phyloP scores from a whole-genome alignment of 2,329 filamentous ascomycete species.

The Trichoderma atrobrunneum region DNA sequence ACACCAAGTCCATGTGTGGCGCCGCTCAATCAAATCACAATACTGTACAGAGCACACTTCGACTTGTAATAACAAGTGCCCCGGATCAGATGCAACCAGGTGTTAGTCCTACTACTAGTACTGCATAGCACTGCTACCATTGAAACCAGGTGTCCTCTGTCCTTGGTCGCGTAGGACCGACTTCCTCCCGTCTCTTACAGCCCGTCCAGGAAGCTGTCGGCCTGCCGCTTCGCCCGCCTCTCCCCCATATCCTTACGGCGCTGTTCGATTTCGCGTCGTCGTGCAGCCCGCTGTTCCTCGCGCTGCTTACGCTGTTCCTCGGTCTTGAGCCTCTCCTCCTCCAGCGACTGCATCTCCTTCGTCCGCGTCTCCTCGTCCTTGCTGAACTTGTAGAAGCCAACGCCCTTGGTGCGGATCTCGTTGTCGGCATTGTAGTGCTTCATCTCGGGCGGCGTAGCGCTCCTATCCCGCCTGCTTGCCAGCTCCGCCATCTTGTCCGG shows the following conservation, averaged over 20 bases:
- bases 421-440: slow-evolving; percentile 81
- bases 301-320: slow-evolving; percentile 58
- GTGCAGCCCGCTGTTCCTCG: slow-evolving; percentile 55
- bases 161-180: background rate
- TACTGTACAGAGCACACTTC: background rate
- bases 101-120: background rate
- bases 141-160: background rate
- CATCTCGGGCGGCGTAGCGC: slow-evolving; percentile 74
- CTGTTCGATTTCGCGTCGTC: slow-evolving; percentile 62
- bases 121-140: background rate
- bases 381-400: slow-evolving; percentile 88
- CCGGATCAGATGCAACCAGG: background rate
- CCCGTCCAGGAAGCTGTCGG: slow-evolving; percentile 68
- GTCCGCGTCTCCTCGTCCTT: slow-evolving; percentile 64
- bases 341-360: slow-evolving; percentile 72
- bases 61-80: background rate
- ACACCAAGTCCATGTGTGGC: background rate
- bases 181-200: slow-evolving; percentile 31
- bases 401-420: slow-evolving; percentile 84
- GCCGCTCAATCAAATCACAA: background rate
- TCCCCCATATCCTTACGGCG: slow-evolving; percentile 61
- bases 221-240: slow-evolving; percentile 62
- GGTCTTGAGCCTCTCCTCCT: slow-evolving; percentile 65
- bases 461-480: slow-evolving; percentile 73
- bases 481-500: slow-evolving; percentile 72